phyloP scores from a whole-genome alignment of 2,329 filamentous ascomycete species.

The Amauroascus verrucosus region DNA sequence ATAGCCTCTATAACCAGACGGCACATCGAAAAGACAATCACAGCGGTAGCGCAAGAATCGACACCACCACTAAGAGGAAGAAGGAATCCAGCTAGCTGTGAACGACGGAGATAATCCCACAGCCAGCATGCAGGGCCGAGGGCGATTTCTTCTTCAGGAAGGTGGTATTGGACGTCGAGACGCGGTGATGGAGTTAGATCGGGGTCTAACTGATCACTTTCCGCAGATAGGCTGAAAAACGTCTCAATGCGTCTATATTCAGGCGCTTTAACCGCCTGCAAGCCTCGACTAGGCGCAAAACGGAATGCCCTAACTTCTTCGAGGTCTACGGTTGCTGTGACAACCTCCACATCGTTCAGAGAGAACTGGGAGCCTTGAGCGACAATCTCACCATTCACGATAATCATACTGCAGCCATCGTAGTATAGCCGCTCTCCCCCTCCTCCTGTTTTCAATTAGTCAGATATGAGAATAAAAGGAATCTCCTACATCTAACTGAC shows the following conservation, averaged over 20 bases:
- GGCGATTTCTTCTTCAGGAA: constrained; percentile 23
- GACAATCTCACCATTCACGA: constrained; percentile 43
- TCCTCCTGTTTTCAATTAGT: constrained; percentile 3
- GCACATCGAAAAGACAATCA: constrained; percentile 29
- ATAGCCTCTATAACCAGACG: constrained; percentile 23
- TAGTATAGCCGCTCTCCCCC: constrained; percentile 31
- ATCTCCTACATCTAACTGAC: neutral
- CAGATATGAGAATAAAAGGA: neutral
- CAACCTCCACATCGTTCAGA: constrained; percentile 54
- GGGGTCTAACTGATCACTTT: constrained; percentile 17
- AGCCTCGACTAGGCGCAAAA: constrained; percentile 21
- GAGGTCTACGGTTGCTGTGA: constrained; percentile 53
- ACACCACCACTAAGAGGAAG: constrained; percentile 28
- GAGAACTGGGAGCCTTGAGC: constrained; percentile 24
- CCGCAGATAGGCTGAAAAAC: constrained; percentile 20
- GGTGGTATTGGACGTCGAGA: constrained; percentile 17
- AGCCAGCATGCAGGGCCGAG: constrained; percentile 20
- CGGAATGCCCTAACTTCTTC: constrained; percentile 52
- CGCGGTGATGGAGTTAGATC: constrained; percentile 15
- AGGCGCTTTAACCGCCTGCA: constrained; percentile 21
- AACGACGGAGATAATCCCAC: constrained; percentile 28
- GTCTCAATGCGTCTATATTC: constrained; percentile 26
- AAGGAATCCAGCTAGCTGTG: constrained; percentile 23
- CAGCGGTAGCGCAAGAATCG: constrained; percentile 24
- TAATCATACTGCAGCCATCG: constrained; percentile 51